Evolutionary conservation across 2,329 filamentous ascomycete genomes (phyloP), one percentile per base, ranked within the genome.

Genomic region (Aspergillus clavatus): DNA sequence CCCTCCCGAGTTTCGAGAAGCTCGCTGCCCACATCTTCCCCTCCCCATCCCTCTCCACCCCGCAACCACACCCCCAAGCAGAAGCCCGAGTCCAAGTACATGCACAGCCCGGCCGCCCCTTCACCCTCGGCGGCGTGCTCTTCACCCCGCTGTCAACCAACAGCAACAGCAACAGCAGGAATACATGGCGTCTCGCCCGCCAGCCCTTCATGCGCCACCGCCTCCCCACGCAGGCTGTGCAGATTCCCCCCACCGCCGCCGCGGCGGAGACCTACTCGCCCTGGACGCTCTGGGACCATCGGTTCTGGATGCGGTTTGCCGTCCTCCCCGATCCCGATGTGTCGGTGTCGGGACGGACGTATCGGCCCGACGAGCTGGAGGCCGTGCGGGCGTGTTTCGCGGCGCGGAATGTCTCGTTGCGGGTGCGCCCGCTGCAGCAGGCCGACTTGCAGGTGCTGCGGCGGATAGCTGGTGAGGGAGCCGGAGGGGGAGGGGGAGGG

Each of bases 271-370:
- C 8, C n/a, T 42, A 45, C 22, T 46, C 50, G 3, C 40, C 49
- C 5, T 70, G 67, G 63, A 57, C 53, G 6, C 67, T 82, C 12
- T 81, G 77, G 68, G 78, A 81, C 54, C 69, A 72, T 38, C 69
- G 79, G 16, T 81, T 69, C 59, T 82, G 79, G 79, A 66, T 82
- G 39, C 70, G 68, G 2, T 44, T 81, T 8, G 55, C 60, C 22
- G 66, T 74, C 14, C 44, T 53, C 4, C 38, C 50, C n/a, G 18
- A 41, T 10, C 18, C 24, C 21, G 7, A 16, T 4, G 16, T 14
- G n/a, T 33, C 21, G 10, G 7, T 11, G 6, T 21, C 35, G 19
- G n/a, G 35, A 38, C 35, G 14, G 18, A 7, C n/a, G n/a, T n/a
- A n/a, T n/a, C n/a, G n/a, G 23, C 5, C 23, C 3, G 23, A 24